Base-by-base conservation (phyloP, 176 grass and related monocot genomes). In the Panicum miliaceum region DNA sequence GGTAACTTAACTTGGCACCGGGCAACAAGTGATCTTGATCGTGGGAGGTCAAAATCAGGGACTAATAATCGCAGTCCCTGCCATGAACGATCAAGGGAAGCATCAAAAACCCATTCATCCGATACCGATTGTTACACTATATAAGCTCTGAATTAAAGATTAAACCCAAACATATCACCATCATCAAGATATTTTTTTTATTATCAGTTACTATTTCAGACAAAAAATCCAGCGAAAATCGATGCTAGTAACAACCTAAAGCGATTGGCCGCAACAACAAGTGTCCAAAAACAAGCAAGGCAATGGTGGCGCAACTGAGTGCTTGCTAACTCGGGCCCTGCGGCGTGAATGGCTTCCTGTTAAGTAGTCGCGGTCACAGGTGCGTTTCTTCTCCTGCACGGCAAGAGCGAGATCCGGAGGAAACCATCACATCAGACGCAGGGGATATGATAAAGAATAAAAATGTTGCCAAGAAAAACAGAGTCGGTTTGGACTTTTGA, bases 381-480 rank as follows among this genome's bases (percentile, higher is more conserved):
- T 4, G 27, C 29, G 79, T 86, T 90, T 82, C 88, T 86, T 86
- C 60, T 16, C 73, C 79, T 79, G 84, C 88, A 86, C 82, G 79
- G 73, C 79, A 90, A 35, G 25, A 1, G 41, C 38, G 35, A 75
- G 34, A 52, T 75, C 67, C 37, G 63, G 64, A 52, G 56, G 15
- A 42, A 25, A 6, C 32, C 14, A 56, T 80, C 84, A 42, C 67
- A 29, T 86, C 67, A 63, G 66, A 40, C 16, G 54, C 56, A 32
- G 45, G 65, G 45, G 6, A 8, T 6, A 53, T 53, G 20, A 20
- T n/a, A 53, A 68, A 12, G 12, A 37, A 64, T 64, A 34, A 82
- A 82, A 71, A 80, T 60, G 18, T 67, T 67, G 7, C 45, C 48
- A 45, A 32, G 42, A 60, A 60, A 86, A 57, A 37, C 6, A 43